These are phyloP conservation scores for Corinectria fuckeliana DNA, from an alignment of 2,329 filamentous ascomycete genomes.

Conservation along the genomic window DNA sequence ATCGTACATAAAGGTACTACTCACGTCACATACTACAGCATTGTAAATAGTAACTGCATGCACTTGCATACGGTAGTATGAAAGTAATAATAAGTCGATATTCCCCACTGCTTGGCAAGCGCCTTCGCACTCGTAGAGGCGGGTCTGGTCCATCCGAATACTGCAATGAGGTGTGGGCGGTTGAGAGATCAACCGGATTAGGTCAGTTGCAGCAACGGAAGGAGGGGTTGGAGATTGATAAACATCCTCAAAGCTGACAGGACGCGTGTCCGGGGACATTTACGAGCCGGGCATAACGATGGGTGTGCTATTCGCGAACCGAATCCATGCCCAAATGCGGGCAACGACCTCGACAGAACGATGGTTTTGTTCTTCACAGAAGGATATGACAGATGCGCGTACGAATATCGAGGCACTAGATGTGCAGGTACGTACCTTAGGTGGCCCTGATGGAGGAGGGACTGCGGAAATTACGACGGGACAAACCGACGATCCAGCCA, in stretches of 20 bases:
- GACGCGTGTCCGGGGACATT: constrained; percentile 1
- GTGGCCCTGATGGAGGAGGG: neutral
- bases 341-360: too few relatives aligned
- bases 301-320: neutral
- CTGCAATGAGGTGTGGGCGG: too few relatives aligned
- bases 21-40: too few relatives aligned
- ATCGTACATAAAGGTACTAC: too few relatives aligned
- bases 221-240: neutral
- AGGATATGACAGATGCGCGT: constrained; percentile 5
- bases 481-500: constrained; percentile 25
- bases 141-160: neutral
- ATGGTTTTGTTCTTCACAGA: too few relatives aligned
- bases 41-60: too few relatives aligned
- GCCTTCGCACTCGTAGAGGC: neutral
- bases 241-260: neutral
- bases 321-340: constrained; percentile 4
- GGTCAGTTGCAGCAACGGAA: neutral
- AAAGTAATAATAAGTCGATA: neutral
- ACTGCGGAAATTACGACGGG: constrained; percentile 37
- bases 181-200: neutral
- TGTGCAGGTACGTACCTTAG: neutral
- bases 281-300: neutral
- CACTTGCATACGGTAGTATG: too few relatives aligned
- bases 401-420: neutral
- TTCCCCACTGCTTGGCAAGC: neutral